Base-by-base conservation (phyloP, 2,329 filamentous ascomycete species). In the Colletotrichum sp. region DNA sequence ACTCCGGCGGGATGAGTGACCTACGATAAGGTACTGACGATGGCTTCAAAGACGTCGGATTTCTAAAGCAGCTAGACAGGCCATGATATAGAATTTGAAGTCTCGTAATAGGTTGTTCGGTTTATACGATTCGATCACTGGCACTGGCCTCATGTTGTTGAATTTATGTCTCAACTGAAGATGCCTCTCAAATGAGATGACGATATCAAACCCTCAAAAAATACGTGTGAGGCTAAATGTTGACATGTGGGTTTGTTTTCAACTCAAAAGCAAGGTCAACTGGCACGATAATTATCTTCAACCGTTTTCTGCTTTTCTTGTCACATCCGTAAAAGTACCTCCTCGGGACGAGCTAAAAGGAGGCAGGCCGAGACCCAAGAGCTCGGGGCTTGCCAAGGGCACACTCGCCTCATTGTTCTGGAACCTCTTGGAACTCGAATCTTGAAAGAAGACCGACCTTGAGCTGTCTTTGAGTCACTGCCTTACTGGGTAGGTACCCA, bases 151-250 rank as follows among this genome's bases (percentile, higher is more conserved):
- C 12, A 13, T 13, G 2, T 13, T 7, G 33, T 47, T 47, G 38
- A 6, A 6, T 9, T 12, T n/a, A 1, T 5, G 18, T 9, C 1
- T 3, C 38, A 43, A 4, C 3, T 1, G 18, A 6, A 1, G 9
- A 3, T 1, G 5, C 3, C 11, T 1, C 3, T 12, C 6, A 1
- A 12, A 47, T n/a, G 7, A 4, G 0, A n/a, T 1, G 38, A 47
- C 3, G 1, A n/a, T n/a, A n/a, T 43, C 0, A 43, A 31, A 31
- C 8, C 31, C 9, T 31, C 3, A 11, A 33, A 31, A 33, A 33
- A 33, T 11, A 33, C 9, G 8, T 11, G 9, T 33, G 3, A 11
- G 31, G 1, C 31, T 3, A 11, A 33, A 33, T 3, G 3, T 9
- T 31, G 8, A 3, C 31, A 11, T 9, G 9, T 9, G 8, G 3